A percentile compares a stretch with the other conserved stretches of the same genome.
These are phyloP conservation scores for Coniochaeta ligniaria DNA, from an alignment of 2,329 filamentous ascomycete genomes.

Conservation along the genomic window DNA sequence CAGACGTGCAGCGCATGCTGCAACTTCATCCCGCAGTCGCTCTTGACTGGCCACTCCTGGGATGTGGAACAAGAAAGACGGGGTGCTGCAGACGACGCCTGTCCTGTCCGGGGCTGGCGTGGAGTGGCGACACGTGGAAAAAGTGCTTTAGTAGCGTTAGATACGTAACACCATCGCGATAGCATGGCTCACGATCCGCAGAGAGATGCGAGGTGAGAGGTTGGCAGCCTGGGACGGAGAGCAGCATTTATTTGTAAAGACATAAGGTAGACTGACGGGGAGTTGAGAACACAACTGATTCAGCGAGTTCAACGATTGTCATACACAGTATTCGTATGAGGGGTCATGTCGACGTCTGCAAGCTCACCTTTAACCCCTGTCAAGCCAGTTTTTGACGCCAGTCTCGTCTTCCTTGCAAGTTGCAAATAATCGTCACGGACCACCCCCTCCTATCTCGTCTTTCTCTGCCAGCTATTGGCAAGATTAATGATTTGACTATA, in stretches of 20 bases:
- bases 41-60: neutral
- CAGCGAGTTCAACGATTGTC: neutral
- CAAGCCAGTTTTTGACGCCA: neutral
- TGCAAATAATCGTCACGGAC: neutral
- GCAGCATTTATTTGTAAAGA: neutral
- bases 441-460: neutral
- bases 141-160: neutral
- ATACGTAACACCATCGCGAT: neutral
- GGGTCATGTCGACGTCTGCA: neutral
- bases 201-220: neutral
- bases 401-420: neutral
- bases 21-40: neutral
- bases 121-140: constrained; percentile 1
- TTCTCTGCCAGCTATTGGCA: neutral
- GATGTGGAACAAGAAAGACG: neutral
- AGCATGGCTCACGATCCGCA: neutral
- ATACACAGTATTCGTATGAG: no score
- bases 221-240: neutral
- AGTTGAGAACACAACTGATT: neutral
- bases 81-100: neutral
- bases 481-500: neutral
- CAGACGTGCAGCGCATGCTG: neutral
- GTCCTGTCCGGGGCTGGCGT: neutral
- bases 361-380: neutral
- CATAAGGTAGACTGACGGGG: neutral